phyloP scores from a whole-genome alignment of 2,329 filamentous ascomycete species.

The Podosphaera leucotricha region DNA sequence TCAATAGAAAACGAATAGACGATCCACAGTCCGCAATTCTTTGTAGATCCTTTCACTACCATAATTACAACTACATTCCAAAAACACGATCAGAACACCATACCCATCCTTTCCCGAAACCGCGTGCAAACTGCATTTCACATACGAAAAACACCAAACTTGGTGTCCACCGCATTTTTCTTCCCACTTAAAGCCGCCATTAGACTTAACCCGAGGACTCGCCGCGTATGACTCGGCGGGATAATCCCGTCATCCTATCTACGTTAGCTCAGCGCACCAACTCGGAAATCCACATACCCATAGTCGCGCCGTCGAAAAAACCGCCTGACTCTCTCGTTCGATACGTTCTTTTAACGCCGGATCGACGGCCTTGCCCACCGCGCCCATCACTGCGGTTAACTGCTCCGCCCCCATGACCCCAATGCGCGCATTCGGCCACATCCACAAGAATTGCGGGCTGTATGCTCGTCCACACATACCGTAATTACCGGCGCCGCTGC shows the following conservation, averaged over 20 bases:
- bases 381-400: slow-evolving; percentile 78
- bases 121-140: no score
- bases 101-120: no score
- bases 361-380: slow-evolving; percentile 66
- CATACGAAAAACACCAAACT: slow-evolving; percentile 69
- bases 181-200: slow-evolving; percentile 44
- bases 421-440: slow-evolving; percentile 94
- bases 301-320: slow-evolving; percentile 66
- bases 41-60: no score
- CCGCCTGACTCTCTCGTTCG: slow-evolving; percentile 70
- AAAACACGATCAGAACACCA: no score
- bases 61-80: no score
- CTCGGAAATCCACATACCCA: slow-evolving; percentile 32
- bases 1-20: no score
- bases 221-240: slow-evolving; percentile 50
- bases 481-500: slow-evolving; percentile 88
- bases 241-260: slow-evolving; percentile 56
- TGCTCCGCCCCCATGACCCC: slow-evolving; percentile 94
- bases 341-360: slow-evolving; percentile 63
- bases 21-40: no score
- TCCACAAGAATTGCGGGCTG: slow-evolving; percentile 74
- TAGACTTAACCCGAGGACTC: slow-evolving; percentile 49
- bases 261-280: neutral
- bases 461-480: slow-evolving; percentile 96
- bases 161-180: slow-evolving; percentile 36